Base-by-base conservation (phyloP, 1,284 basidiomycete species). In the Sporisorium scitamineum region DNA sequence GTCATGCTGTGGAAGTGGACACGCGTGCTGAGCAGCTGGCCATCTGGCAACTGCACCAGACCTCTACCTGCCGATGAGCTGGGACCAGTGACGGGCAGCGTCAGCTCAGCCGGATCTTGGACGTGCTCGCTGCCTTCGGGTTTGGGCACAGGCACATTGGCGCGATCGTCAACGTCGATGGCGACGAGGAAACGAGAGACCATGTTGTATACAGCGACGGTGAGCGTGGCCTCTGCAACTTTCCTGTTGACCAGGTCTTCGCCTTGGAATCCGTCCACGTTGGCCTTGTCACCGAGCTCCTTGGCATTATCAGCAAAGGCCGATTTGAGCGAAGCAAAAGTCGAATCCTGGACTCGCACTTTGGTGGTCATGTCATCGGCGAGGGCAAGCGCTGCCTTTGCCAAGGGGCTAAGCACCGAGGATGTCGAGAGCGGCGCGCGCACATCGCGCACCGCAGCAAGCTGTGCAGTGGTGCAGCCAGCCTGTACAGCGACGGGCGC, bases 141-240 rank as follows among this genome's bases (percentile, higher is more conserved):
- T 22, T 77, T 72, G 18, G 86, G 86, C 0, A 86, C 81, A 18
- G 74, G 76, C 24, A 80, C 56, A 26, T 80, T 61, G 22, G 82
- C 82, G 52, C 84, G 78, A 68, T 87, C 86, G 56, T 85, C 86
- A 22, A 87, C 84, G 60, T 87, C 86, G 55, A 87, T 76, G 3
- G 86, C 85, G 50, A 87, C 85, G 39, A 87, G 82, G 58, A 87
- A 82, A 27, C 87, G 81, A 1, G 86, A 86, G 31, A 87, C 87
- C 86, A 87, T 87, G 78, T 87, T 87, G 82, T 87, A 87, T 5
- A 84, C 85, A 18, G 86, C 86, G 0, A 82, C 80, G 10, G 85
- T 86, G 16, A 86, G 85, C 8, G 85, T 84, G 3, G 85, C 86
- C 70, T 87, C 87, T 39, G 85, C 75, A 22, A 87, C 61, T 61